Percentiles rank a stretch among this genome's conserved stretches.
Conservation (phyloP, 2,329 filamentous ascomycete species). For the Alternaria sp. region DNA sequence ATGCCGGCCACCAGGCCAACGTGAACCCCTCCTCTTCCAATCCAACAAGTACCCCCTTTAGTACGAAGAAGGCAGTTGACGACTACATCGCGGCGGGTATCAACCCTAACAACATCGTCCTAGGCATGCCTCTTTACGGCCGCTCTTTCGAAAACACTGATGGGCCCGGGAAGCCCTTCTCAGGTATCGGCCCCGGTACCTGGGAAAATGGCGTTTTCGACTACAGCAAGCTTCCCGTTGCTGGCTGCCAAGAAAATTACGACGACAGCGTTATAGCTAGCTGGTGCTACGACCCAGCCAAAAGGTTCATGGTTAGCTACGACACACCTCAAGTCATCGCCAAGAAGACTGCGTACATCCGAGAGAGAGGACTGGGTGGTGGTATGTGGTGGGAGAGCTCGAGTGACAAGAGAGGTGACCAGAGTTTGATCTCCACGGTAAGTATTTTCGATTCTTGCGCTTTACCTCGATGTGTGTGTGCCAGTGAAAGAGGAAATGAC, state of each 20-base stretch:
- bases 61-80: constrained; percentile 37
- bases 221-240: constrained; percentile 43
- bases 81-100: constrained; percentile 44
- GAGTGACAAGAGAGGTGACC: constrained; percentile 38
- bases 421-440: constrained; percentile 43
- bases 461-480: too few species aligned
- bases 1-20: constrained; percentile 45
- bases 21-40: constrained; percentile 32
- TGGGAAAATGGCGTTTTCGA: constrained; percentile 48
- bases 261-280: constrained; percentile 35
- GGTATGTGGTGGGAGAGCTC: constrained; percentile 50
- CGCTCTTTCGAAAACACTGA: constrained; percentile 44
- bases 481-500: background rate
- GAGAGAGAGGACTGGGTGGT: constrained; percentile 39
- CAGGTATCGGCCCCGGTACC: constrained; percentile 38
- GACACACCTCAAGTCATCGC: constrained; percentile 43
- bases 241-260: constrained; percentile 29
- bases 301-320: constrained; percentile 39
- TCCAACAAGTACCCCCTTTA: constrained; percentile 42
- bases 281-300: constrained; percentile 38
- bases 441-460: background rate
- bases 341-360: constrained; percentile 37
- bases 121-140: constrained; percentile 49
- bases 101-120: constrained; percentile 41
- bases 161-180: constrained; percentile 41